phyloP scores from a whole-genome alignment of 192 early-diverging fungal species.

The Endogone sp. region DNA sequence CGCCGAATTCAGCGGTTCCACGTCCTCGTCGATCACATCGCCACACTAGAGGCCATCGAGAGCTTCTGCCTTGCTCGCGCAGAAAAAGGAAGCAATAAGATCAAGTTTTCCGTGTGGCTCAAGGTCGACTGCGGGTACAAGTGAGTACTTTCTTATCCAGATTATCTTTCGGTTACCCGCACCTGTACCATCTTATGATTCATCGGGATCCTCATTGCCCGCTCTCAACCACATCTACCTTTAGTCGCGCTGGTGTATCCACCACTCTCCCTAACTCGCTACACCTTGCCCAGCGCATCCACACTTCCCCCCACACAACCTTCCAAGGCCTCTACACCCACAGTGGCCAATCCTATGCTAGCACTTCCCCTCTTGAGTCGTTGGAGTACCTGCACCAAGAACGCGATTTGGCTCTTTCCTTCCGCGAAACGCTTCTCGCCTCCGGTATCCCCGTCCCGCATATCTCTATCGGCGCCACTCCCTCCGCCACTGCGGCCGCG shows the following conservation, averaged over 20 bases:
- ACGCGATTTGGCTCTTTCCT: conserved; percentile 19
- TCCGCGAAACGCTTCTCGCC: conserved; percentile 8
- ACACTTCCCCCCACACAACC: conserved; percentile 7
- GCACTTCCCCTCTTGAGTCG: neutral
- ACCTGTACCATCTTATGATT: too few species aligned
- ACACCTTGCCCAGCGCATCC: conserved; percentile 19
- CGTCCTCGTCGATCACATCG: conserved; percentile 25
- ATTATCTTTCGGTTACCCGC: too few species aligned
- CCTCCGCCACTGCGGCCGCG: conserved; percentile 19
- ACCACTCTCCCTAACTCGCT: conserved; percentile 11
- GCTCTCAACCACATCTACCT: neutral
- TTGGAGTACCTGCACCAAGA: conserved; percentile 23
- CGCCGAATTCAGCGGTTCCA: conserved; percentile 16
- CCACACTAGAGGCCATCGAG: conserved; percentile 24
- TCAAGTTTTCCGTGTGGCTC: conserved; percentile 18
- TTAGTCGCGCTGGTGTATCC: conserved; percentile 27
- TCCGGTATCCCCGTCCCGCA: conserved; percentile 14
- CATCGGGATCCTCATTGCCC: neutral
- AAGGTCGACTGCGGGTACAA: conserved; percentile 31
- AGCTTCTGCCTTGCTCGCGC: neutral
- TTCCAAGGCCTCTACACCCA: conserved; percentile 29
- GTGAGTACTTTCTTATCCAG: conserved; percentile 14
- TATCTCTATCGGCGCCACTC: conserved; percentile 27
- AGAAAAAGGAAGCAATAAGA: neutral
- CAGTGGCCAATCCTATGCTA: conserved; percentile 26